A percentile compares a stretch with the other conserved stretches of the same genome.
phyloP scores from a whole-genome alignment of 2,329 filamentous ascomycete species.

The Cercospora brassicicola region DNA sequence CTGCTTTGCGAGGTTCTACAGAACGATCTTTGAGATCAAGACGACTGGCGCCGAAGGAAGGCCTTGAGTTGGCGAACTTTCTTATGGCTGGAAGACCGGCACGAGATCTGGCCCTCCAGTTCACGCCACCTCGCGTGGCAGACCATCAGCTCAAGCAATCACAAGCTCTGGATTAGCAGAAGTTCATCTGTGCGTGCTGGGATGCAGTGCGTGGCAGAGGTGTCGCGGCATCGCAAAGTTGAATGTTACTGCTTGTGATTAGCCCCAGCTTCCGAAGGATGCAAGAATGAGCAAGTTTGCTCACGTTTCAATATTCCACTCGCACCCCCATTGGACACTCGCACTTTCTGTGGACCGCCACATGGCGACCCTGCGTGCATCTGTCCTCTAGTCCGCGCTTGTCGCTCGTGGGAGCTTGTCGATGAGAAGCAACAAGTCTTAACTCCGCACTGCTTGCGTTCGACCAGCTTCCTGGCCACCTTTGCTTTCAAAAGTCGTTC shows the following conservation, averaged over 20 bases:
- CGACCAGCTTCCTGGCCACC: background rate
- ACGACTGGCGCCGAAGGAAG: background rate
- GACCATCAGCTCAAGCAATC: background rate
- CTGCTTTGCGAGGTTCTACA: background rate
- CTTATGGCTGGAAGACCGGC: background rate
- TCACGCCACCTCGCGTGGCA: background rate
- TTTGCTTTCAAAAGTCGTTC: background rate
- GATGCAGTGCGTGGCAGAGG: background rate
- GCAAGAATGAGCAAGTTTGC: constrained; percentile 18
- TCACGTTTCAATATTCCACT: background rate
- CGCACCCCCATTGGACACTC: background rate
- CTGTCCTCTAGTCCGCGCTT: background rate
- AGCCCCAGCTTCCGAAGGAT: constrained; percentile 8
- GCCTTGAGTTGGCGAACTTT: background rate
- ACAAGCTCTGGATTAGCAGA: background rate
- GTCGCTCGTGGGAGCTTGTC: background rate
- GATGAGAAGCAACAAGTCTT: background rate
- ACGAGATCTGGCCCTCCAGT: background rate
- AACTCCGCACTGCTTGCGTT: background rate
- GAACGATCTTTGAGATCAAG: background rate
- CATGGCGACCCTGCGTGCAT: background rate
- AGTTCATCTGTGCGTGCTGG: background rate
- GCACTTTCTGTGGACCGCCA: background rate
- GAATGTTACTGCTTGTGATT: constrained; percentile 7
- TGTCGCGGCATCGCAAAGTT: background rate